phyloP scores from a whole-genome alignment of 106 monocot genomes.

The Phalaenopsis equestris region DNA sequence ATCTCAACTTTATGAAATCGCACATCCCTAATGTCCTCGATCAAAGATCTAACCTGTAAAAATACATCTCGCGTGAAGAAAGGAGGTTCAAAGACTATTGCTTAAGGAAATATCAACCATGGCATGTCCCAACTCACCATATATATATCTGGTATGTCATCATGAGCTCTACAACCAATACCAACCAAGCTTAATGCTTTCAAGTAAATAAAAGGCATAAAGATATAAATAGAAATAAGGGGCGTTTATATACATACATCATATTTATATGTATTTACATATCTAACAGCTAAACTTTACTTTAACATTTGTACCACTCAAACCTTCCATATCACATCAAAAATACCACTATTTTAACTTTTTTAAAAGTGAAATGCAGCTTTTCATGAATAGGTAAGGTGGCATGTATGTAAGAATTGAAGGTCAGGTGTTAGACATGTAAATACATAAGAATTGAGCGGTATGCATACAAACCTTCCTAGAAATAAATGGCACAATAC shows the following conservation, averaged over 20 bases:
- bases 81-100: neutral
- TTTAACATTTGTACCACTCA: no score
- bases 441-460: no score
- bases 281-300: no score
- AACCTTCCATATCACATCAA: no score
- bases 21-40: slow-evolving; percentile 94
- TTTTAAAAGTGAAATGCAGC: no score
- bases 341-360: no score
- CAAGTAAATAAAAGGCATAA: neutral
- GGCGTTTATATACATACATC: no score
- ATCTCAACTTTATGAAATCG: slow-evolving; percentile 94
- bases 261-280: no score
- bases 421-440: no score
- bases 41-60: slow-evolving; percentile 80
- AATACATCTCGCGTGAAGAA: slow-evolving; percentile 2
- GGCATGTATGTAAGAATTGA: no score
- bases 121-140: slow-evolving; percentile 46
- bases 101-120: neutral
- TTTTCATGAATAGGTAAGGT: no score
- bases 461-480: no score
- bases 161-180: slow-evolving; percentile 55
- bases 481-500: slow-evolving; percentile 5
- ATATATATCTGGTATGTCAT: slow-evolving; percentile 76
- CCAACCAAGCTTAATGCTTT: slow-evolving; percentile 13
- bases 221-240: neutral